Conservation (phyloP, 768 basidiomycete genomes). For the Mycena olivaceomarginata region DNA sequence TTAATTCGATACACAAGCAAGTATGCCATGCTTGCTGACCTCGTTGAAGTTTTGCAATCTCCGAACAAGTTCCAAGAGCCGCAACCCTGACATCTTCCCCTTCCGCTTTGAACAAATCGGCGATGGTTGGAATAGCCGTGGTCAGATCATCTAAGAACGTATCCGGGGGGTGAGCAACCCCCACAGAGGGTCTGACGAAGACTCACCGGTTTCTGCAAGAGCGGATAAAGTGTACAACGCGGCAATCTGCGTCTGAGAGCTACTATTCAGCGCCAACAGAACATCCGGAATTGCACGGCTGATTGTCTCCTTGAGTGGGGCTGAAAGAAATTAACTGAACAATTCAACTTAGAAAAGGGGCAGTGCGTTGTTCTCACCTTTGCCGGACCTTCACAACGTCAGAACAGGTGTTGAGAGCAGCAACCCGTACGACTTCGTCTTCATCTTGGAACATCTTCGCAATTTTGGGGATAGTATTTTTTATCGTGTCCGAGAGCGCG, state of each 20-base stretch:
- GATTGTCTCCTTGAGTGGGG: no score
- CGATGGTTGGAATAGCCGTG: neutral
- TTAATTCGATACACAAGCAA: neutral
- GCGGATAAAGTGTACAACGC: no score
- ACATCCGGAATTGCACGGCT: no score
- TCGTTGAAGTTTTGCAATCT: neutral
- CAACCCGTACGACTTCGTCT: constrained; percentile 3
- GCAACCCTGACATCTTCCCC: constrained; percentile 5
- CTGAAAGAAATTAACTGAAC: no score
- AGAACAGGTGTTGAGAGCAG: neutral
- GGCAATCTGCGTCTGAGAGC: no score
- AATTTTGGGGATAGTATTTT: neutral
- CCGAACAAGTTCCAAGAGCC: neutral
- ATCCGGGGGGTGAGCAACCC: no score
- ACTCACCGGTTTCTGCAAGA: no score
- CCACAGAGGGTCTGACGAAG: no score
- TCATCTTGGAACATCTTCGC: neutral
- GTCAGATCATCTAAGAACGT: no score
- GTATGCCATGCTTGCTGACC: neutral
- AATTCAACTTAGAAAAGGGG: no score
- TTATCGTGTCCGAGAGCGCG: neutral
- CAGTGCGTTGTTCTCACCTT: neutral
- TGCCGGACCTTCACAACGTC: neutral
- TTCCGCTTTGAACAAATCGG: neutral
- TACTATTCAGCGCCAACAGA: no score